phyloP scores from a whole-genome alignment of 768 basidiomycete genomes.

The Suillus occidentalis region DNA sequence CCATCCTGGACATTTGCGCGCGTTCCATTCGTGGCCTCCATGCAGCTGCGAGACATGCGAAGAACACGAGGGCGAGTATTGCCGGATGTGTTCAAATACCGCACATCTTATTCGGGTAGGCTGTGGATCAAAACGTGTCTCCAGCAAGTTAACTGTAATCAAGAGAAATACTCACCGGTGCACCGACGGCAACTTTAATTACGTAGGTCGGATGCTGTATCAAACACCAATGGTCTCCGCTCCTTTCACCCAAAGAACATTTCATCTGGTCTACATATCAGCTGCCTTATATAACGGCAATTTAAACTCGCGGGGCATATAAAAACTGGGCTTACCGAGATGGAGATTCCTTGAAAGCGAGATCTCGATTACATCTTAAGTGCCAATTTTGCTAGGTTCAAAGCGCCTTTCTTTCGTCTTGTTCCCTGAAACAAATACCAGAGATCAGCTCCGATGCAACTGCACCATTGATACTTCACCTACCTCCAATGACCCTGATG shows the following conservation, averaged over 20 bases:
- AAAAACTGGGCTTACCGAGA: slow-evolving; percentile 5
- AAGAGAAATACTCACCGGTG: background rate
- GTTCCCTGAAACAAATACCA: slow-evolving; percentile 56
- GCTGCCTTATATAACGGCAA: background rate
- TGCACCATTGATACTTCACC: slow-evolving; percentile 21
- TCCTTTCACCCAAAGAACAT: slow-evolving; percentile 3
- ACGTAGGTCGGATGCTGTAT: background rate
- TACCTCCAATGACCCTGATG: slow-evolving; percentile 94
- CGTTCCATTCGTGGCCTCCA: slow-evolving; percentile 21
- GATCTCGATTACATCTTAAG: slow-evolving; percentile 37
- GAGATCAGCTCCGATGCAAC: slow-evolving; percentile 6
- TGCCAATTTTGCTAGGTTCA: slow-evolving; percentile 74
- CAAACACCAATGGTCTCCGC: background rate
- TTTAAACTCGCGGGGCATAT: slow-evolving; percentile 2
- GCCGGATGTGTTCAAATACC: background rate
- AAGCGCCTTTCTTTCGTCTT: slow-evolving; percentile 86
- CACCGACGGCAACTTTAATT: background rate
- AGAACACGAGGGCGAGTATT: slow-evolving; percentile 28
- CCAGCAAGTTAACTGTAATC: background rate
- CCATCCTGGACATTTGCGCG: slow-evolving; percentile 22
- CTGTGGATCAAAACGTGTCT: slow-evolving; percentile 4
- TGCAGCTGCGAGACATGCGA: slow-evolving; percentile 26
- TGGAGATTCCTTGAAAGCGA: slow-evolving; percentile 1
- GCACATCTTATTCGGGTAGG: background rate
- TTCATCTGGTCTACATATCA: background rate